These are phyloP conservation scores for Nematocida major DNA, from an alignment of 371 early-diverging fungal species.

Conservation along the genomic window DNA sequence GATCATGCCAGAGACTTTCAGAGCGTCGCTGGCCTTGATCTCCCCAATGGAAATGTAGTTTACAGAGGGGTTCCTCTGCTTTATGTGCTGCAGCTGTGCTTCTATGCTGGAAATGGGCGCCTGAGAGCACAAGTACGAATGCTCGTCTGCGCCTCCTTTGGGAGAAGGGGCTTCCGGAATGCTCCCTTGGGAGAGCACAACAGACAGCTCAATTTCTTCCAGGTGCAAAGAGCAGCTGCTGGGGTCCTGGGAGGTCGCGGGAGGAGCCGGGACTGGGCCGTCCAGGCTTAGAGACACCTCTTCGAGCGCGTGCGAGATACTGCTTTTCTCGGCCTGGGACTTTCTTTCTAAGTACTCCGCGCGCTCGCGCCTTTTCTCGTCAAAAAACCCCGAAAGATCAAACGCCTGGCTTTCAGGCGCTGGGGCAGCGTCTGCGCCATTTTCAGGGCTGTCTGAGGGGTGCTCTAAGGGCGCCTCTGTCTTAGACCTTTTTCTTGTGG, in stretches of 20 bases:
- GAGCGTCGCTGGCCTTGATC: background rate
- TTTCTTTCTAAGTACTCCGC: too few relatives aligned
- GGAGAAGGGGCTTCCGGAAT: background rate
- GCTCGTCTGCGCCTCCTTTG: background rate
- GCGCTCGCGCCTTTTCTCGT: background rate
- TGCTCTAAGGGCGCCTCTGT: background rate
- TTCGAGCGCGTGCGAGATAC: too few relatives aligned
- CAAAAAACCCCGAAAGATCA: background rate
- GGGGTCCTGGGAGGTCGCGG: too few relatives aligned
- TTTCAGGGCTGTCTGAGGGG: background rate
- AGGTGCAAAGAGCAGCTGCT: too few relatives aligned
- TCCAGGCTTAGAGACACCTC: too few relatives aligned
- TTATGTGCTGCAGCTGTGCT: background rate
- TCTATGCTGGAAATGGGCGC: background rate
- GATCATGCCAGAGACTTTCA: constrained; percentile 9
- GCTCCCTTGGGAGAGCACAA: background rate
- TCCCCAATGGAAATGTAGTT: background rate
- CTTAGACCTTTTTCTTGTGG: background rate
- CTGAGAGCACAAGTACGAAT: constrained; percentile 19
- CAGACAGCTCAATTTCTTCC: background rate
- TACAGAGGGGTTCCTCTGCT: background rate
- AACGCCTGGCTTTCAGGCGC: background rate
- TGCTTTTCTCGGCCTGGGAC: too few relatives aligned
- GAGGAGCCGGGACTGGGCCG: too few relatives aligned
- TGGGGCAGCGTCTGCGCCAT: background rate